These are phyloP conservation scores for Phaeosphaeriaceae sp. DNA, from an alignment of 2,329 filamentous ascomycete genomes.

Conservation along the genomic window DNA sequence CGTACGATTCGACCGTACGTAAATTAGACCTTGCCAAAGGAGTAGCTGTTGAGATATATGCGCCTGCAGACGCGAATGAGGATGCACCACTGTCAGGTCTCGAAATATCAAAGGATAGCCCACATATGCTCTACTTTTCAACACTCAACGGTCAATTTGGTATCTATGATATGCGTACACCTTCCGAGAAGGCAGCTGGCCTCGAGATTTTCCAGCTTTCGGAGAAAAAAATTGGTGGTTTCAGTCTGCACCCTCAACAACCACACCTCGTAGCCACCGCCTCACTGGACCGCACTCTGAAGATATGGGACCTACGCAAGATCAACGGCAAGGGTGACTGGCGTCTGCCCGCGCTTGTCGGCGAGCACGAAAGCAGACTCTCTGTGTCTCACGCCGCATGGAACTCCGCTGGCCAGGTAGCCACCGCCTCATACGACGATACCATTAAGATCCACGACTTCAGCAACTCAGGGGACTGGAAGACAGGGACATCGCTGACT, in stretches of 20 bases:
- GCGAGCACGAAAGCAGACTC: slow-evolving; percentile 80
- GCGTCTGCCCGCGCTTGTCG: slow-evolving; percentile 72
- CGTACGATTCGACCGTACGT: slow-evolving; percentile 91
- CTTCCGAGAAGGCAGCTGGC: slow-evolving; percentile 56
- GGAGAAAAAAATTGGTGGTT: slow-evolving; percentile 96
- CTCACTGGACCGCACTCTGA: slow-evolving; percentile 85
- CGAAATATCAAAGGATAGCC: slow-evolving; percentile 75
- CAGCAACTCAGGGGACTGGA: slow-evolving; percentile 51
- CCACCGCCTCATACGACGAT: slow-evolving; percentile 93
- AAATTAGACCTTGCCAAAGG: slow-evolving; percentile 84
- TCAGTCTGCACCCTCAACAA: slow-evolving; percentile 79
- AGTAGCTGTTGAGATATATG: slow-evolving; percentile 81
- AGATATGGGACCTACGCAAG: slow-evolving; percentile 90
- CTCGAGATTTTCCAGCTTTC: slow-evolving; percentile 75
- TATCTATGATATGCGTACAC: slow-evolving; percentile 76
- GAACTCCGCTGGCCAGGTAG: slow-evolving; percentile 83
- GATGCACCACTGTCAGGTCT: slow-evolving; percentile 85
- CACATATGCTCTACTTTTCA: slow-evolving; percentile 82
- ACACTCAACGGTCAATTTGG: slow-evolving; percentile 84
- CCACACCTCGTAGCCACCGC: slow-evolving; percentile 88
- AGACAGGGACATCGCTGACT: slow-evolving; percentile 65
- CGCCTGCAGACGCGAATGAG: slow-evolving; percentile 70
- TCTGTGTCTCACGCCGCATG: slow-evolving; percentile 94
- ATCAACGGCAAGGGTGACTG: slow-evolving; percentile 69
- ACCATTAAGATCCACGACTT: slow-evolving; percentile 93